Evolutionary conservation across 2,329 filamentous ascomycete species (phyloP).

Genomic region (Cordyceps militaris): DNA sequence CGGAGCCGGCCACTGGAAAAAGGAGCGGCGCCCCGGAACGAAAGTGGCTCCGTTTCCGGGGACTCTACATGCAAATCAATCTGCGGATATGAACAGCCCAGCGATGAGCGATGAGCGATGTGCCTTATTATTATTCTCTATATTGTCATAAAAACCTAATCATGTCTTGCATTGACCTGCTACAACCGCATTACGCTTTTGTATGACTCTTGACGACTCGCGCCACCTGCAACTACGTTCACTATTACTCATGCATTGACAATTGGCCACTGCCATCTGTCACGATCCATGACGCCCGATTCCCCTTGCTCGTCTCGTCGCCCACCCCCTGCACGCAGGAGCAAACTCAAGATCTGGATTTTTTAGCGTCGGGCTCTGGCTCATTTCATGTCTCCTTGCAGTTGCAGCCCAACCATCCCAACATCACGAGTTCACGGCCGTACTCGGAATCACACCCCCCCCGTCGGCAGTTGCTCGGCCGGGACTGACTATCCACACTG

Average conservation of each 20-base stretch:
- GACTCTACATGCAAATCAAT: neutral
- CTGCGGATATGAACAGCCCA: neutral
- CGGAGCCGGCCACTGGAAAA: neutral
- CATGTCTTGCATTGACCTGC: neutral
- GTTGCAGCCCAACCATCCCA: neutral
- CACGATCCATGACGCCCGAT: neutral
- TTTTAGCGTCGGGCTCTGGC: neutral
- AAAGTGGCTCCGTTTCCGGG: conserved; percentile 9
- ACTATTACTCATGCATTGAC: neutral
- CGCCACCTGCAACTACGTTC: neutral
- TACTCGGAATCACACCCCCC: neutral
- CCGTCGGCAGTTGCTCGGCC: conserved; percentile 4
- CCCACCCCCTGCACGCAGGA: neutral
- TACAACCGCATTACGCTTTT: neutral
- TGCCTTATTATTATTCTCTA: too few relatives aligned
- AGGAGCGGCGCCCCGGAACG: conserved; percentile 5
- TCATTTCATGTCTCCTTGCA: neutral
- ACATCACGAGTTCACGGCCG: neutral
- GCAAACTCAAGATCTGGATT: neutral
- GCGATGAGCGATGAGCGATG: too few relatives aligned
- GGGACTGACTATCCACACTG: neutral
- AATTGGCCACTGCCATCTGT: conserved; percentile 5
- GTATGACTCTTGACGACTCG: neutral
- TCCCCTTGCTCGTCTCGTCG: neutral
- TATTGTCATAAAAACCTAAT: neutral